Evolutionary conservation across 176 grass and related monocot genomes (phyloP).

Genomic region (Miscanthus lutarioriparius): DNA sequence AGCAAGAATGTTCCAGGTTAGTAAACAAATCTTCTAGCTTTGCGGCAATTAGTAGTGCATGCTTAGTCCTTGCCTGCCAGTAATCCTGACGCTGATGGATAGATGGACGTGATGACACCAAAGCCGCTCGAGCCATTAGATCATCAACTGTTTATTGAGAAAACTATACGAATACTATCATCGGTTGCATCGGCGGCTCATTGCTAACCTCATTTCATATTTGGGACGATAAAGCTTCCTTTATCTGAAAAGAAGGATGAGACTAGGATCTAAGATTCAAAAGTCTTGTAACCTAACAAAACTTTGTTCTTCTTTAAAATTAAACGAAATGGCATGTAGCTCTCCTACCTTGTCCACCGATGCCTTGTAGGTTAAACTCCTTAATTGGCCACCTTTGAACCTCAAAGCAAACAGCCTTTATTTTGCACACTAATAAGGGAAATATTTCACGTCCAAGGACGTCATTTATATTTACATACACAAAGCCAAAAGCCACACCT

Average conservation of each 20-base stretch:
- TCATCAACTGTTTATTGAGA: neutral
- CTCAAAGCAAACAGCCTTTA: too few relatives aligned
- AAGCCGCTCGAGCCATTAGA: neutral
- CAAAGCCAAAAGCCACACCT: neutral
- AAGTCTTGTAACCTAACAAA: neutral
- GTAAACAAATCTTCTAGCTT: neutral
- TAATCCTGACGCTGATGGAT: constrained; percentile 5
- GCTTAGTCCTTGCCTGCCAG: constrained; percentile 5
- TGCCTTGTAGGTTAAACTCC: too few relatives aligned
- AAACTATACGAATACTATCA: neutral
- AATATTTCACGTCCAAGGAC: neutral
- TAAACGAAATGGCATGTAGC: neutral
- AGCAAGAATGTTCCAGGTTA: constrained; percentile 17
- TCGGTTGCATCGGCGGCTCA: neutral
- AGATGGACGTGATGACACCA: neutral
- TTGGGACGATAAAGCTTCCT: neutral
- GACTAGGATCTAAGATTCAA: neutral
- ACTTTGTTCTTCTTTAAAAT: neutral
- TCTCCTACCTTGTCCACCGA: too few relatives aligned
- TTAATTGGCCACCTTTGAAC: too few relatives aligned
- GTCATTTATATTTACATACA: neutral
- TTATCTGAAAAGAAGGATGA: neutral
- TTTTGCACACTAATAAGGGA: neutral
- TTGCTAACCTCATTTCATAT: neutral
- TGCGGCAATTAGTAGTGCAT: constrained; percentile 17